A percentile compares a stretch with the other conserved stretches of the same genome.
phyloP scores from a whole-genome alignment of 2,329 filamentous ascomycete species.

The Aureobasidium mangrovei region DNA sequence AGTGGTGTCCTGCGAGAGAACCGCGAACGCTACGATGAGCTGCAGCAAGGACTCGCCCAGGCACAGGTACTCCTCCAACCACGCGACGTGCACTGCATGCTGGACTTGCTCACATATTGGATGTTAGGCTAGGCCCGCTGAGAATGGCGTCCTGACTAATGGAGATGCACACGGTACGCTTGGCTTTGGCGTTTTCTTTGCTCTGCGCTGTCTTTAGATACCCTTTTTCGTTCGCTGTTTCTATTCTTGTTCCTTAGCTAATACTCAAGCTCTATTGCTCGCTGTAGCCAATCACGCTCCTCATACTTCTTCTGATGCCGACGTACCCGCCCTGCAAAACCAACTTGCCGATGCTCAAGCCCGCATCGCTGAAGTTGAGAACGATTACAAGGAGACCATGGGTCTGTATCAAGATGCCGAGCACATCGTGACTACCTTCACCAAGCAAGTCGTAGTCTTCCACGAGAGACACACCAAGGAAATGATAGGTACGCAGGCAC shows the following conservation, averaged over 20 bases:
- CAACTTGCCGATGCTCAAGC: conserved; percentile 3
- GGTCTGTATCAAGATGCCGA: conserved; percentile 21
- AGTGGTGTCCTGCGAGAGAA: conserved; percentile 29
- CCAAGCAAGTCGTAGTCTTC: conserved; percentile 21
- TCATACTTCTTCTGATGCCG: conserved; percentile 4
- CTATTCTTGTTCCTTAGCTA: not conserved
- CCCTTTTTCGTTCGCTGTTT: not conserved
- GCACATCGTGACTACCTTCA: conserved; percentile 25
- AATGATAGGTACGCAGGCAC: no score
- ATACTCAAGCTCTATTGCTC: conserved; percentile 4
- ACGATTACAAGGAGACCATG: conserved; percentile 17
- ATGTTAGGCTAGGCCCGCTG: not conserved
- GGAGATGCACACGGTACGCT: conserved; percentile 9
- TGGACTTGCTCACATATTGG: not conserved
- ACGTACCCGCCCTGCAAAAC: not conserved
- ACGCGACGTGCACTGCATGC: not conserved
- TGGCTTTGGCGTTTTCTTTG: not conserved
- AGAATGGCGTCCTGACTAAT: conserved; percentile 4
- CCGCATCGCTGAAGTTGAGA: conserved; percentile 23
- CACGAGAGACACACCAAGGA: not conserved
- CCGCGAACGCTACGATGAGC: conserved; percentile 25
- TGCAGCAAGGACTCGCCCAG: conserved; percentile 26
- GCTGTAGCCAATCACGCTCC: not conserved
- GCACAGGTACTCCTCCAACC: conserved; percentile 15
- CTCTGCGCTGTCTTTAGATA: not conserved